These are phyloP conservation scores for Heliocybe sulcata DNA, from an alignment of 1,284 basidiomycete species.

Conservation along the genomic window DNA sequence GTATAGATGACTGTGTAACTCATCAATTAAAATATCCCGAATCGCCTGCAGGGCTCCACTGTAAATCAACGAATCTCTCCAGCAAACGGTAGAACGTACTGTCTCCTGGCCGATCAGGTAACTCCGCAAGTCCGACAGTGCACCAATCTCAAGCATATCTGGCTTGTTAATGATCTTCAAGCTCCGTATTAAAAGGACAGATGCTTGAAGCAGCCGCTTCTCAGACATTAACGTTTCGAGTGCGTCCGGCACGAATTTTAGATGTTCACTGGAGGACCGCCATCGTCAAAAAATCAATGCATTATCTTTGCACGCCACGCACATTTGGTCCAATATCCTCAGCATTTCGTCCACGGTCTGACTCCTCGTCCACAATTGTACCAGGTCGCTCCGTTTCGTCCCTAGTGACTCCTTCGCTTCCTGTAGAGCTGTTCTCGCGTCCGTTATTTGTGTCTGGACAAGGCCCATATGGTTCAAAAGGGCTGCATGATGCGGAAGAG, in stretches of 20 bases:
- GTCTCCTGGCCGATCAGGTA: constrained; percentile 88
- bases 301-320: constrained; percentile 20
- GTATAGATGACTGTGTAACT: constrained; percentile 96
- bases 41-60: constrained; percentile 48
- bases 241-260: constrained; percentile 88
- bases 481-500: constrained; percentile 81
- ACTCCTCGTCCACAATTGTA: constrained; percentile 79
- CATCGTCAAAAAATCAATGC: constrained; percentile 7
- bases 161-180: constrained; percentile 88
- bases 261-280: constrained; percentile 59
- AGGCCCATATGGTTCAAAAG: constrained; percentile 64
- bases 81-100: constrained; percentile 34
- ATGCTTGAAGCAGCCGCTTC: constrained; percentile 88
- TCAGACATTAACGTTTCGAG: constrained; percentile 95
- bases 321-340: constrained; percentile 87
- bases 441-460: constrained; percentile 67
- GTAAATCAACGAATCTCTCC: neutral
- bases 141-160: constrained; percentile 93
- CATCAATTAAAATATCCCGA: constrained; percentile 90
- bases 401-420: constrained; percentile 77
- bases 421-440: constrained; percentile 66
- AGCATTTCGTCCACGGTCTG: constrained; percentile 89
- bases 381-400: constrained; percentile 76
- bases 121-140: constrained; percentile 80
- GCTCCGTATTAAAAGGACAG: constrained; percentile 83